phyloP scores from a whole-genome alignment of 805 yeast genomes.

The Aciculoconidium aculeatum region DNA sequence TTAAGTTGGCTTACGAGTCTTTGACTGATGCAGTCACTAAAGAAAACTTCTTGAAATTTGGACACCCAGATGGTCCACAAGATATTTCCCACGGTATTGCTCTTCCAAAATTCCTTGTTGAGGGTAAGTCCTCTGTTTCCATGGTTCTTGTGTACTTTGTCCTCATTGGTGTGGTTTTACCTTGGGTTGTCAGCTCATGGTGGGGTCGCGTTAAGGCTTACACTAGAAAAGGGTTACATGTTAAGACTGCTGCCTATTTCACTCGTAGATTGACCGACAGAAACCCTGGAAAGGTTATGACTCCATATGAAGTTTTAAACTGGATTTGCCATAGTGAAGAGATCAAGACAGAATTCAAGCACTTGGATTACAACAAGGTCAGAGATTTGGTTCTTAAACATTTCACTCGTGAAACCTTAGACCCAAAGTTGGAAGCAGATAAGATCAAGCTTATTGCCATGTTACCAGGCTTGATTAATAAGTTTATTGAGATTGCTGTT shows the following conservation, averaged over 20 bases:
- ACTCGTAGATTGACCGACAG: slow-evolving; percentile 68
- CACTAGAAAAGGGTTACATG: slow-evolving; percentile 79
- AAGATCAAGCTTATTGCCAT: slow-evolving; percentile 55
- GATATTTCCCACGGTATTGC: slow-evolving; percentile 91
- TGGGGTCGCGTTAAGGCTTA: slow-evolving; percentile 78
- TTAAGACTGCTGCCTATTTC: slow-evolving; percentile 75
- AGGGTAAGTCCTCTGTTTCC: slow-evolving; percentile 66
- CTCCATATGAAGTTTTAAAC: slow-evolving; percentile 50
- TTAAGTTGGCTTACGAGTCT: slow-evolving; percentile 90
- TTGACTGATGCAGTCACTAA: slow-evolving; percentile 83
- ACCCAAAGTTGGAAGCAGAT: slow-evolving; percentile 23
- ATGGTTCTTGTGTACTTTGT: slow-evolving; percentile 59
- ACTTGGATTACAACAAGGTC: slow-evolving; percentile 42
- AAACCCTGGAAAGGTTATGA: slow-evolving; percentile 62
- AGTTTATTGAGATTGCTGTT: slow-evolving; percentile 75
- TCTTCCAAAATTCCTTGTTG: slow-evolving; percentile 84
- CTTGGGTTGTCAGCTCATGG: slow-evolving; percentile 79
- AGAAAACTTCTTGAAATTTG: slow-evolving; percentile 78
- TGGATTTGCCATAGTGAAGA: slow-evolving; percentile 68
- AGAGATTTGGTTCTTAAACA: slow-evolving; percentile 50
- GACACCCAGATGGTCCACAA: slow-evolving; percentile 98
- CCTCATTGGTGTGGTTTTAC: slow-evolving; percentile 73
- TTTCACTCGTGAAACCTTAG: slow-evolving; percentile 42
- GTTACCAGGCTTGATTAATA: slow-evolving; percentile 61
- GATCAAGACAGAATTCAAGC: slow-evolving; percentile 38